These are phyloP conservation scores for Veloboletus limbatus DNA, from an alignment of 1,284 basidiomycete genomes.

Conservation along the genomic window DNA sequence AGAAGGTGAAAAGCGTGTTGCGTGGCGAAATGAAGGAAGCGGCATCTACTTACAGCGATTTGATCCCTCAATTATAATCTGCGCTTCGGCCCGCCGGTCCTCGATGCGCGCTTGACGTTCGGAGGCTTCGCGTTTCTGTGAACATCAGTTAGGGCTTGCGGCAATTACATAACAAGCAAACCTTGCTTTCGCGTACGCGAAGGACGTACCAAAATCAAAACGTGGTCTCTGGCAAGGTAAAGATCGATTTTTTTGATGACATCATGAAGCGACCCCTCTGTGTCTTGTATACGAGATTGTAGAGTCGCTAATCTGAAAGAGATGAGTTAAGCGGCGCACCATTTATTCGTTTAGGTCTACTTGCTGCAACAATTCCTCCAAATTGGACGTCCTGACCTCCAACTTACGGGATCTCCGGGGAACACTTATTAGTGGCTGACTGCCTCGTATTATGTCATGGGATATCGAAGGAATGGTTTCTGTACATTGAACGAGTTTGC, in stretches of 20 bases:
- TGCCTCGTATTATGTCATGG: conserved; percentile 20
- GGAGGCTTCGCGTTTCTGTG: conserved; percentile 60
- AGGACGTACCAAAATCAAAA: conserved; percentile 45
- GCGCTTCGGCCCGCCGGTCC: conserved; percentile 42
- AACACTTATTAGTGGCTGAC: conserved; percentile 12
- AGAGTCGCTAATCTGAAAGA: conserved; percentile 61
- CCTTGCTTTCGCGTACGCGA: conserved; percentile 5
- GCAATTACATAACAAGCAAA: conserved; percentile 26
- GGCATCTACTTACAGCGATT: conserved; percentile 44
- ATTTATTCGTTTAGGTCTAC: conserved; percentile 25
- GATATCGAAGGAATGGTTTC: conserved; percentile 15
- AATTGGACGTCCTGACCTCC: conserved; percentile 47
- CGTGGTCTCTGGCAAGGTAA: conserved; percentile 43
- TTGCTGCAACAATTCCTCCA: conserved; percentile 70
- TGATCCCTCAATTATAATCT: conserved; percentile 41
- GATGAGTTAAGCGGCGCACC: neutral
- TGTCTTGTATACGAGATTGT: conserved; percentile 67
- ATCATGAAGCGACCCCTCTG: conserved; percentile 55
- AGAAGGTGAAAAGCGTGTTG: conserved; percentile 13
- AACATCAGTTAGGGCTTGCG: conserved; percentile 18
- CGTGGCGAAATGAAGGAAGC: conserved; percentile 18
- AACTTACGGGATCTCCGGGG: conserved; percentile 28
- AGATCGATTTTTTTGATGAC: conserved; percentile 55
- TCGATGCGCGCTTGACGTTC: conserved; percentile 54
- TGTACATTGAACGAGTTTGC: conserved; percentile 35